Percentiles rank a stretch among this genome's conserved stretches.
Evolutionary conservation across 192 early-diverging fungal genomes (phyloP).

Genomic region (Podila horticola): DNA sequence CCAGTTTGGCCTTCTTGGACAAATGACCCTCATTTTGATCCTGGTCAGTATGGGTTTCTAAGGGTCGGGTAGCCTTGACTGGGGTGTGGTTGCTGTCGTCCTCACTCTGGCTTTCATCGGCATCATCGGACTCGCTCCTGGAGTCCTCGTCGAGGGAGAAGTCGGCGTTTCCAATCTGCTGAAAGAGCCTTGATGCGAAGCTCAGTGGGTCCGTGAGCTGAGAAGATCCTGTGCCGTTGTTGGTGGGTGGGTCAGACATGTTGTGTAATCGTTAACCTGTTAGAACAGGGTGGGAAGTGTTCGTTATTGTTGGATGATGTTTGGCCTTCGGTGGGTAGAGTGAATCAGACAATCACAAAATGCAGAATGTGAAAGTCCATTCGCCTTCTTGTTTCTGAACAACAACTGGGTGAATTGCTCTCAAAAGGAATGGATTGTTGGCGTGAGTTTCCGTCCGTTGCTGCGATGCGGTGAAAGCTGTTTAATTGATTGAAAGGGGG

Average conservation of each 20-base stretch:
- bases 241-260: background rate
- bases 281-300: too few relatives aligned
- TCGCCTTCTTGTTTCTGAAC: too few relatives aligned
- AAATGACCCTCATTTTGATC: slow-evolving; percentile 11
- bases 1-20: slow-evolving; percentile 34
- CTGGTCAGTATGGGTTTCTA: background rate
- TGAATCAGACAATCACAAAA: too few relatives aligned
- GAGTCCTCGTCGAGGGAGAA: slow-evolving; percentile 25
- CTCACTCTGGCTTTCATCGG: slow-evolving; percentile 3
- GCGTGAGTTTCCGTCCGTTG: too few relatives aligned
- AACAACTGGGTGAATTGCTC: too few relatives aligned
- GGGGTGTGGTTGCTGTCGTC: background rate
- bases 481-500: background rate
- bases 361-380: too few relatives aligned
- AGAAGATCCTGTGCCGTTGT: slow-evolving; percentile 10
- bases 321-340: too few relatives aligned
- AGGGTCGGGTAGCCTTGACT: background rate
- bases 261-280: background rate
- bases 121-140: slow-evolving; percentile 8
- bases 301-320: too few relatives aligned
- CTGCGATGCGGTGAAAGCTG: too few relatives aligned
- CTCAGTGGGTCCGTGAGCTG: slow-evolving; percentile 36
- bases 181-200: slow-evolving; percentile 48
- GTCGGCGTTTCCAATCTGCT: slow-evolving; percentile 36
- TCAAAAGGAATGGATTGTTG: too few relatives aligned